Evolutionary conservation across 306 rosid genomes (phyloP).

Genomic region (Datisca glomerata): DNA sequence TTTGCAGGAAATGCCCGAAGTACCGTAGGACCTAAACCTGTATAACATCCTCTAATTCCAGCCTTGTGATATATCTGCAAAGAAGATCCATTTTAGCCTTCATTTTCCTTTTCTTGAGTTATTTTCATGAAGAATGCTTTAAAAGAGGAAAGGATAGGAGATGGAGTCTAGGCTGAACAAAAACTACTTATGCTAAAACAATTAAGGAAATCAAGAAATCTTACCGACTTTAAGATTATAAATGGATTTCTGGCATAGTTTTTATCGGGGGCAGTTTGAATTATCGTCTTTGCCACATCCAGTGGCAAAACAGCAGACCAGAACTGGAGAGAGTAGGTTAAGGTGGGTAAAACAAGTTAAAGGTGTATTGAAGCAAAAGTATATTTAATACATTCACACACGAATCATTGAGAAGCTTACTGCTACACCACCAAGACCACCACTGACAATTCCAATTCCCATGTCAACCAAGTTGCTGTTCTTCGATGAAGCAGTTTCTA

Average conservation of each 20-base stretch:
- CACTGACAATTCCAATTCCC: conserved; percentile 78
- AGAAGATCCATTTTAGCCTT: conserved; percentile 4
- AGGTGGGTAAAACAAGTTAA: not conserved
- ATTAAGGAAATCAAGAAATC: conserved; percentile 2
- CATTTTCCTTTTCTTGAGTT: not conserved
- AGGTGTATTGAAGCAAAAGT: too few relatives aligned
- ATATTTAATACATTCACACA: not conserved
- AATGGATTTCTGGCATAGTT: conserved; percentile 57
- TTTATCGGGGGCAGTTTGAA: conserved; percentile 66
- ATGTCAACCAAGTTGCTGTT: conserved; percentile 47
- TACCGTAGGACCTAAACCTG: conserved; percentile 81
- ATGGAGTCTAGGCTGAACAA: not conserved
- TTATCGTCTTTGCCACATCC: conserved; percentile 88
- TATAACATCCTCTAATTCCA: conserved; percentile 80
- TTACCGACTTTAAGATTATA: conserved; percentile 52
- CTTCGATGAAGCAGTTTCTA: conserved; percentile 38
- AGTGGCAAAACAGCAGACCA: conserved; percentile 90
- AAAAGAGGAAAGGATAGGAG: not conserved
- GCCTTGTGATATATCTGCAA: conserved; percentile 48
- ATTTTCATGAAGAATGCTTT: not conserved
- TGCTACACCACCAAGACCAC: conserved; percentile 62
- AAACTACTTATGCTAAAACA: conserved; percentile 1
- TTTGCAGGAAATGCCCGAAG: conserved; percentile 89
- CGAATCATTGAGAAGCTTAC: not conserved
- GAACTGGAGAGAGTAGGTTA: conserved; percentile 33